phyloP scores from a whole-genome alignment of 208 protist species.

The Trypanosoma mega region DNA sequence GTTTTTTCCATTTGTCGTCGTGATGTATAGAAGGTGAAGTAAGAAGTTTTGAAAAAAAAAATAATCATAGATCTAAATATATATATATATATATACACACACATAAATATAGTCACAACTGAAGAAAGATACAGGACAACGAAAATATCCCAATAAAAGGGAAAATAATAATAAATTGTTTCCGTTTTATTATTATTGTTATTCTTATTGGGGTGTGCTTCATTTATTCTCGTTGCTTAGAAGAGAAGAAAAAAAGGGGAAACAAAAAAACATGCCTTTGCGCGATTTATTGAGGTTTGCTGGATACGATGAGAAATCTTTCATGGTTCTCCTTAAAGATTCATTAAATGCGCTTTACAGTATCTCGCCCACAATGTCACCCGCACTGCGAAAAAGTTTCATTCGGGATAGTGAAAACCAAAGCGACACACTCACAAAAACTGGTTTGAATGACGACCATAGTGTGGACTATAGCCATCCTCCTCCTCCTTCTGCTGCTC shows the following conservation, averaged over 20 bases:
- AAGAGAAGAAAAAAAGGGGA: not conserved
- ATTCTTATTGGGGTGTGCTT: no score
- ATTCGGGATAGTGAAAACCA: no score
- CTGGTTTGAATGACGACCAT: no score
- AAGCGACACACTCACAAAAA: no score
- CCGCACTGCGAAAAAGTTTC: not conserved
- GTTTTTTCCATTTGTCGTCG: not conserved
- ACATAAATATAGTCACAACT: no score
- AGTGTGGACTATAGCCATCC: no score
- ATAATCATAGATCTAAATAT: not conserved
- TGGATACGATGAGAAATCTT: slow-evolving; percentile 14
- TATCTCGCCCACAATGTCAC: not conserved
- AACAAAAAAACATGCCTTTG: slow-evolving; percentile 7
- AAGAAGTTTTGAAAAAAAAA: no score
- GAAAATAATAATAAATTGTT: no score
- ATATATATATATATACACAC: not conserved
- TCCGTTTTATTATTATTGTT: no score
- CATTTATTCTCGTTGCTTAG: not conserved
- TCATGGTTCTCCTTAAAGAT: slow-evolving; percentile 21
- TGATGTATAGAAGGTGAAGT: not conserved
- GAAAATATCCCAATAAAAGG: no score
- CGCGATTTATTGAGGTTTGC: slow-evolving; percentile 9
- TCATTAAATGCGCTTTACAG: not conserved
- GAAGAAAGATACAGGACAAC: no score
- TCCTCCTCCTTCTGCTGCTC: not conserved